Evolutionary conservation across 2,329 filamentous ascomycete genomes (phyloP), one percentile per base, ranked within the genome.

Genomic region (Gliomastix tumulicola): DNA sequence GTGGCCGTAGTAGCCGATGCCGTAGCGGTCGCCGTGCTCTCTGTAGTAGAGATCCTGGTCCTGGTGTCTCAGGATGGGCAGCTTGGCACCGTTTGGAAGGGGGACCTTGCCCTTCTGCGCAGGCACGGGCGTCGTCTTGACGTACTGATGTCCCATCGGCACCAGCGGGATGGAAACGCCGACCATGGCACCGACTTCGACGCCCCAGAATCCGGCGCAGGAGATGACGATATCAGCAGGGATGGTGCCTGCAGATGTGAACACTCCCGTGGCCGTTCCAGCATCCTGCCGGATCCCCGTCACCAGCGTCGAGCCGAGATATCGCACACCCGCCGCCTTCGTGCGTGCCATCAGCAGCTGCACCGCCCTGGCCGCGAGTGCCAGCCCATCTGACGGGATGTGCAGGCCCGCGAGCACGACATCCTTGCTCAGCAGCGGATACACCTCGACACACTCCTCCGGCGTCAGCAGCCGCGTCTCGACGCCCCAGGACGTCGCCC

Each of bases 161-260:
- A 79, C 63, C 5, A 82, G 54, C 7, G 77, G 77, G 17, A 82
- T 66, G 3, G 68, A 57, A 11, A 79, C 46, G 5, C 67, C 76
- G 30, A 73, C 65, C 76, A 82, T 77, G 6, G 68, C 71, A 17
- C 77, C 77, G 7, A 82, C 60, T 49, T 82, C 76, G 7, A 80
- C 77, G 10, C 77, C 77, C 77, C 77, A 82, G 52, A 82, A 78
- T 0, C 77, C 77, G 7, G 75, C 77, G 42, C 77, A 82, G 3
- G 75, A 80, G 25, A 82, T 55, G 35, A 81, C 62, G 18, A 80
- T 71, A 37, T 82, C 77, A 1, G 76, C 76, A 0, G 69, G 58
- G 16, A 80, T 62, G 1, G 49, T 66, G 17, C 68, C 68, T 5
- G 54, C 54, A 2, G 61, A 56, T 1, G 74, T 79, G 2, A 43